phyloP scores from a whole-genome alignment of 768 basidiomycete species.

The Boletus rubroflammeus region DNA sequence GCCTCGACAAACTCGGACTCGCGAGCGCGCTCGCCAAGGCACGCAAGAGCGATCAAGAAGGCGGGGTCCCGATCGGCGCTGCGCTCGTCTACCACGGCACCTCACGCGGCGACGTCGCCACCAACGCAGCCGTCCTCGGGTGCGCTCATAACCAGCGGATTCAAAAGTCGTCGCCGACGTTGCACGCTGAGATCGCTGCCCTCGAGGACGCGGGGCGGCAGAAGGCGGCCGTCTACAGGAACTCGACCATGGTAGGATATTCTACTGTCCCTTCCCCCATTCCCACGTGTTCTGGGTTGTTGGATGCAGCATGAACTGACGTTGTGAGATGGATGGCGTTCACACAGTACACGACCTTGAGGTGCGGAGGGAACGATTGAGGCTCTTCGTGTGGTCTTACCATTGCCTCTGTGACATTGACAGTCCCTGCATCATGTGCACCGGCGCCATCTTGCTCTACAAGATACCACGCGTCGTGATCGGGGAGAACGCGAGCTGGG shows the following conservation, averaged over 20 bases:
- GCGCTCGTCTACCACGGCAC: slow-evolving; percentile 37
- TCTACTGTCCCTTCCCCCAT: background rate
- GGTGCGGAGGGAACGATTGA: slow-evolving; percentile 15
- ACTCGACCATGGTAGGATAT: slow-evolving; percentile 45
- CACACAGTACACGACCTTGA: slow-evolving; percentile 38
- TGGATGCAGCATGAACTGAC: background rate
- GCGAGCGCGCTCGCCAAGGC: slow-evolving; percentile 41
- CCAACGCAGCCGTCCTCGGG: slow-evolving; percentile 34
- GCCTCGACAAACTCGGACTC: slow-evolving; percentile 30
- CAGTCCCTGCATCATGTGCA: slow-evolving; percentile 64
- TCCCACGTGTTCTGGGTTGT: background rate
- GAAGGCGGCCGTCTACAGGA: slow-evolving; percentile 42
- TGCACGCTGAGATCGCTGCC: slow-evolving; percentile 48
- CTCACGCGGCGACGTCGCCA: background rate
- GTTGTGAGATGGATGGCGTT: background rate
- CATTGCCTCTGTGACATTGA: too few relatives aligned
- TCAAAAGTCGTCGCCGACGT: slow-evolving; percentile 40
- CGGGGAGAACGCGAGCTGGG: slow-evolving; percentile 55
- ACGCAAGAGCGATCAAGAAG: slow-evolving; percentile 43
- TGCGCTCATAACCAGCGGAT: slow-evolving; percentile 44
- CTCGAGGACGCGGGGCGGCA: slow-evolving; percentile 53
- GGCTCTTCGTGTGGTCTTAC: background rate
- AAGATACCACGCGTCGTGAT: slow-evolving; percentile 64
- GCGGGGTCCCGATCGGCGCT: slow-evolving; percentile 64
- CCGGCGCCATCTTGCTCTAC: slow-evolving; percentile 59